Base-by-base conservation (phyloP, 169 alveolate species). In the Cyclospora cayetanensis region DNA sequence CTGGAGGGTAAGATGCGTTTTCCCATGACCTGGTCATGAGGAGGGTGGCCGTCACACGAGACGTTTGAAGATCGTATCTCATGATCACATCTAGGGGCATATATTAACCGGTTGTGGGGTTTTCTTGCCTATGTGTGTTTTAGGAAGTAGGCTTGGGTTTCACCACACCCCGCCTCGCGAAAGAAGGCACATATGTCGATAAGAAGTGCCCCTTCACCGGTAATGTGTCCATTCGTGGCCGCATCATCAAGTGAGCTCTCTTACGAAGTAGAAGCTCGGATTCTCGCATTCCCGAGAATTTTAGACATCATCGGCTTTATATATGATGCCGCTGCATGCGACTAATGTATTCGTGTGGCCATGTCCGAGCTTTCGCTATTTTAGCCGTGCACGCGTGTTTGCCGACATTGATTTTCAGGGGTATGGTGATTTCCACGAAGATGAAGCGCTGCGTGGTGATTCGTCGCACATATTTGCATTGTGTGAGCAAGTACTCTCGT, bases 151-250 rank as follows among this genome's bases (percentile, higher is more conserved):
- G 99, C 50, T 95, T 99, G 93, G 99, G 99, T 91, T 98, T 98
- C 96, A 95, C 97, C 80, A 97, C 99, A 29, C 99, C 99, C 74
- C 97, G 97, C 94, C 99, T 98, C 95, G 99, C 99, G 82, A 98
- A 97, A 95, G 99, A 97, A 90, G 99, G 99, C 66, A 95, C 96
- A 93, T 99, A 98, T 96, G 97, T 99, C 93, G 99, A 99, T 96
- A 98, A 98, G 97, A 99, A 99, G 95, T 99, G 99, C 97, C 99
- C 99, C 77, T 99, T 99, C 98, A 99, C 99, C 46, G 99, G 99
- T 77, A 97, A 97, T 95, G 99, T 99, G 39, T 95, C 99, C 90
- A 98, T 99, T 95, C 97, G 99, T 94, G 99, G 99, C 55, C 97
- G 99, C 92, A 97, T 99, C 93, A 93, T 98, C 94, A 98, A 98